Conservation (phyloP, 1,284 basidiomycete genomes). For the Trichosporon inkin region DNA sequence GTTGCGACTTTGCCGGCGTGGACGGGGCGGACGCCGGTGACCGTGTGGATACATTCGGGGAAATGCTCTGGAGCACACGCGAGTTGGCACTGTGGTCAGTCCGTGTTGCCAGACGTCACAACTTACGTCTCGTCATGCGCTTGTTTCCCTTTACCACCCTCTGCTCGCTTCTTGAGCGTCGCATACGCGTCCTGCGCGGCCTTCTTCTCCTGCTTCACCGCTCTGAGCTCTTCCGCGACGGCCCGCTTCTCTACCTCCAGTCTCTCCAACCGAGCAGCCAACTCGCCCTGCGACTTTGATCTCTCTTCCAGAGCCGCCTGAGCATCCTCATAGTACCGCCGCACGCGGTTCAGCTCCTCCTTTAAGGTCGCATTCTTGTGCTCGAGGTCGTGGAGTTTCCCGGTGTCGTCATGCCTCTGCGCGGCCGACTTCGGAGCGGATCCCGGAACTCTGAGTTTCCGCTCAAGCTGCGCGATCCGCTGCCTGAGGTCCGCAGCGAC, state of each 20-base stretch:
- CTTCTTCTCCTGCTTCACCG: not conserved
- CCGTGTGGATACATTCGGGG: conserved; percentile 20
- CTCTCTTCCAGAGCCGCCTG: not conserved
- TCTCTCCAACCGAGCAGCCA: not conserved
- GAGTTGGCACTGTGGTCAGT: conserved; percentile 5
- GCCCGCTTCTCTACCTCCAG: not conserved
- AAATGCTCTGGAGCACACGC: conserved; percentile 22
- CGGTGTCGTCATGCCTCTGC: not conserved
- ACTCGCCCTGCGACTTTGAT: not conserved
- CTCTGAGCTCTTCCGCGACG: not conserved
- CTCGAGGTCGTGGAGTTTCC: not conserved
- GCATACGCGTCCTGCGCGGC: conserved; percentile 1
- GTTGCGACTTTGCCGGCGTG: conserved; percentile 13
- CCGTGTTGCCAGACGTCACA: not conserved
- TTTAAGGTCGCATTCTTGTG: not conserved
- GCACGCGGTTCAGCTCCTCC: not conserved
- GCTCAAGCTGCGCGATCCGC: conserved; percentile 20
- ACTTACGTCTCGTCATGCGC: not conserved
- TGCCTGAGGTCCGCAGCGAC: conserved; percentile 27
- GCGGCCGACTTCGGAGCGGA: not conserved
- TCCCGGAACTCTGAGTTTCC: conserved; percentile 2
- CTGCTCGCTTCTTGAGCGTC: not conserved
- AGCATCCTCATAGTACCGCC: not conserved
- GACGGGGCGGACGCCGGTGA: conserved; percentile 3
- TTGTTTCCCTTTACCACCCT: not conserved